These are phyloP conservation scores for Colletotrichum gigasporum DNA, from an alignment of 2,329 filamentous ascomycete species.

Conservation along the genomic window DNA sequence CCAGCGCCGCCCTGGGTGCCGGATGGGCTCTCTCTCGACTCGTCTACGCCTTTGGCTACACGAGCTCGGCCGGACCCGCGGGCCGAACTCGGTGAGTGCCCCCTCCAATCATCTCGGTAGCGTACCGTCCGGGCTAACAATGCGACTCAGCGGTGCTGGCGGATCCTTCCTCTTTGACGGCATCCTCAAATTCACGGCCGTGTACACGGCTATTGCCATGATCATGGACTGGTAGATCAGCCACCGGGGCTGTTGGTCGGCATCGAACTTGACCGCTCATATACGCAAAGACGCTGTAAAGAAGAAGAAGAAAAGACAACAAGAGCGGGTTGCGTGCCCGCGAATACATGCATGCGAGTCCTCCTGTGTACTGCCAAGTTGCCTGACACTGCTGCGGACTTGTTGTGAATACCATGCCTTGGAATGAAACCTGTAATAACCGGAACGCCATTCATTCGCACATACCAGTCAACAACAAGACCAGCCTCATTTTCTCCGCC, in stretches of 20 bases:
- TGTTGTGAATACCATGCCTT: neutral
- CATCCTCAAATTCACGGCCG: slow-evolving; percentile 52
- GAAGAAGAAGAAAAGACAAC: neutral
- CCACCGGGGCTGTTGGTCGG: neutral
- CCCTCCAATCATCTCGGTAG: neutral
- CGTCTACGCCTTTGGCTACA: slow-evolving; percentile 66
- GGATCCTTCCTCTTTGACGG: slow-evolving; percentile 46
- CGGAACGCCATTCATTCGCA: slow-evolving; percentile 9
- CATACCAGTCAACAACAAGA: neutral
- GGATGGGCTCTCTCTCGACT: slow-evolving; percentile 63
- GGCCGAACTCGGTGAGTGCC: slow-evolving; percentile 51
- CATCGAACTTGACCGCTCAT: neutral
- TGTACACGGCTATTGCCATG: slow-evolving; percentile 52
- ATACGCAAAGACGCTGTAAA: neutral
- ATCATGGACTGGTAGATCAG: slow-evolving; percentile 41
- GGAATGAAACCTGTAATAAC: neutral
- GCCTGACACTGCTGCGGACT: slow-evolving; percentile 7
- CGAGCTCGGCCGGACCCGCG: slow-evolving; percentile 50
- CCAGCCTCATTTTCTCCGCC: slow-evolving; percentile 36
- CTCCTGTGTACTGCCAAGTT: neutral
- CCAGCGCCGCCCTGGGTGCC: slow-evolving; percentile 58
- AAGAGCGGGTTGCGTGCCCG: neutral
- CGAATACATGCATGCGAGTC: neutral
- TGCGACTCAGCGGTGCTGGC: slow-evolving; percentile 44
- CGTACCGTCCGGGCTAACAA: neutral